These are phyloP conservation scores for Sporothrix protearum DNA, from an alignment of 2,329 filamentous ascomycete species.

Conservation along the genomic window DNA sequence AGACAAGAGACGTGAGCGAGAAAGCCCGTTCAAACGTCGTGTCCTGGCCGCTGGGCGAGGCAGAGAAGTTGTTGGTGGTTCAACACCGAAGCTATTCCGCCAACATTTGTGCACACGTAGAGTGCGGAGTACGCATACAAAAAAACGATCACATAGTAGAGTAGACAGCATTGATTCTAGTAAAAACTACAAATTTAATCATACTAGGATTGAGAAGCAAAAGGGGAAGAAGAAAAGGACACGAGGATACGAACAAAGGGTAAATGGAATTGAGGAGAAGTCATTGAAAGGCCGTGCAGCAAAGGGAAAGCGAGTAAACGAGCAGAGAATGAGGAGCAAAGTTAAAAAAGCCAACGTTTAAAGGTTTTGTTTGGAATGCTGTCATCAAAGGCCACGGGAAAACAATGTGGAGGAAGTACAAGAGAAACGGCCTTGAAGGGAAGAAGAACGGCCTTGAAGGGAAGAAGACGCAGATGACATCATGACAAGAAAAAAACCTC, in stretches of 20 bases:
- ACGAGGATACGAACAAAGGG: not conserved
- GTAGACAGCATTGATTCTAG: not conserved
- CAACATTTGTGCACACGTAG: too few relatives aligned
- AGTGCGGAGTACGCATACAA: too few relatives aligned
- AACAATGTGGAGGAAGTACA: not conserved
- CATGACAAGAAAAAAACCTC: not conserved
- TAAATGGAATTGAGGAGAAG: not conserved
- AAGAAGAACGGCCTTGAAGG: not conserved
- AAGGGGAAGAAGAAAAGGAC: not conserved
- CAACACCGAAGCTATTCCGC: not conserved
- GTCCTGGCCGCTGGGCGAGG: not conserved
- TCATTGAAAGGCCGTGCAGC: not conserved
- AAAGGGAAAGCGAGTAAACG: not conserved
- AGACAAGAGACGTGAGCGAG: not conserved
- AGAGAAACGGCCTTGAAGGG: not conserved
- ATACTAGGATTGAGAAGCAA: not conserved
- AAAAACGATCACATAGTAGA: not conserved
- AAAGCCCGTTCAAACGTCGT: not conserved
- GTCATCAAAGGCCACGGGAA: slow-evolving; percentile 1
- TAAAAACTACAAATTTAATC: not conserved
- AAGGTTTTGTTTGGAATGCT: not conserved
- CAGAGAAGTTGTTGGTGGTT: not conserved
- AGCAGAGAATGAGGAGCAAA: not conserved
- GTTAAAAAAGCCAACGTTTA: not conserved
- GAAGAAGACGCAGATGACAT: not conserved